Base-by-base conservation (phyloP, 225 moss, liverwort and hornwort genomes). In the Climacium dendroides region DNA sequence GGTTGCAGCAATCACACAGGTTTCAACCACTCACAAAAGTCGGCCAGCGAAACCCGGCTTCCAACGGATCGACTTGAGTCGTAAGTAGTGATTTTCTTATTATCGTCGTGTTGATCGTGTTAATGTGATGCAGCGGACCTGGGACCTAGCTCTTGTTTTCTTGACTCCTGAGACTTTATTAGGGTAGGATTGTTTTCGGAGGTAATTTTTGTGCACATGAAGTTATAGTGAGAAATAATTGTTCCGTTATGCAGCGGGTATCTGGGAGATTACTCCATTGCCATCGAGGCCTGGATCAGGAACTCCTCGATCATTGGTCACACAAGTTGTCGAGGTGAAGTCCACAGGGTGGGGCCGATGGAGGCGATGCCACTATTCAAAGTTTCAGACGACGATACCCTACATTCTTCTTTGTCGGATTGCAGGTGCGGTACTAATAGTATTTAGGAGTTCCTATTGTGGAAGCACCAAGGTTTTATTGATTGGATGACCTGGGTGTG, bases 311-410 rank as follows among this genome's bases (percentile, higher is more conserved):
- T 96, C 96, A 71, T 85, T 96, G 84, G 95, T 95, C 50, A 92
- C 96, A 83, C 96, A 96, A 89, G 93, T 95, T 83, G 91, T 96
- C 66, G 96, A 96, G 87, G 95, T 96, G 80, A 96, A 93, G 78
- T 96, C 96, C 70, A 94, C 96, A 43, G 96, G 96, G 88, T 95
- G 96, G 96, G 90, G 96, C 76, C 93, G 95, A 52, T 96, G 96
- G 96, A 96, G 89, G 89, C 92, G 90, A 88, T 93, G 92, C 84
- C 95, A 96, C 75, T 95, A 89, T 43, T 94, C 95, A 8, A 94
- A 95, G 85, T 96, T 96, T 78, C 94, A 96, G 84, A 92, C 92
- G 81, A 96, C 96, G 45, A 92, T 96, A 84, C 95, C 96, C 48
- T 94, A 94, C 78, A 91, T 96, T 86, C 90, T 96, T 88, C 94